Base-by-base conservation (phyloP, 1,284 basidiomycete genomes). In the Boletellus deceptivus region DNA sequence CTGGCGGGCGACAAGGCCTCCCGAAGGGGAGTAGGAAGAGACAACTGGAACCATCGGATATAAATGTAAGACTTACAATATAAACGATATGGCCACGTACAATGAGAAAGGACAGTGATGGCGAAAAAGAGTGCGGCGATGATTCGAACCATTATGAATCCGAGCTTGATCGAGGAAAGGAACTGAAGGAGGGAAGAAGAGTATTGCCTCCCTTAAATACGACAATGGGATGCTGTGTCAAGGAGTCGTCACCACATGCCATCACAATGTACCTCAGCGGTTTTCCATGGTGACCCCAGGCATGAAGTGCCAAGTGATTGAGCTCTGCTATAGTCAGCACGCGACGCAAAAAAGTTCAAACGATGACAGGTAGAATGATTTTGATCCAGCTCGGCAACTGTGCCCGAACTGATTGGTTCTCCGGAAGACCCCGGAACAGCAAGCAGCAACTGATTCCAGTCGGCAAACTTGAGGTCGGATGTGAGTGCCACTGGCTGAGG, bases 91-190 rank as follows among this genome's bases (percentile, higher is more conserved):
- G 3, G 14, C 18, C 10, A 47, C 47, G 18, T 48, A 66, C 63
- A 35, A 9, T 48, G 58, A 38, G 52, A 50, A 55, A 47, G 27
- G 39, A 50, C 39, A 46, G 46, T 18, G 31, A 66, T 18, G 16
- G 43, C 43, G 1, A 46, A 25, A 53, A 62, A 35, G 54, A 62
- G 42, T 11, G 63, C 43, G 16, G 50, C 13, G 29, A 31, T 5
- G 35, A 60, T 55, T 48, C 58, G 54, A 40, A 66, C 61, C 63
- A 62, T 66, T 38, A 36, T 20, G n/a, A 33, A 17, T 33, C 6
- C 10, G 5, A 29, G 17, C 22, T 11, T 22, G 43, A 20, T n/a
- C 4, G 2, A 27, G 35, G n/a, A n/a, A 25, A 11, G 31, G 4
- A 17, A 20, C 25, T 29, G 27, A 22, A 16, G 3, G 24, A 35